Evolutionary conservation across 495 filamentous ascomycete genomes (phyloP).

Genomic region (Halenospora varia): DNA sequence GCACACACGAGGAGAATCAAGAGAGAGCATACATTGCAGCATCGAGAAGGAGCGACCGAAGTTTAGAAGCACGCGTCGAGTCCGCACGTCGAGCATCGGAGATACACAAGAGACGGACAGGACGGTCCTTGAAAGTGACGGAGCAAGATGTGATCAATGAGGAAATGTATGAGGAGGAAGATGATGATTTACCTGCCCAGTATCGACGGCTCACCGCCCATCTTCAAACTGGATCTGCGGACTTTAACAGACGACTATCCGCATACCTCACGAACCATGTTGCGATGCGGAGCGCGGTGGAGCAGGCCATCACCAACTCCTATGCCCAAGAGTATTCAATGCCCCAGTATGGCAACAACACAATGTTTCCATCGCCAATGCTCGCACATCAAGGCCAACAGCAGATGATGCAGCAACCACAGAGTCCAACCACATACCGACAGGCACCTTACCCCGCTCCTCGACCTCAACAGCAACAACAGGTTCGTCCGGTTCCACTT

Average conservation of each 20-base stretch:
- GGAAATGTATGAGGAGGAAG: conserved; percentile 97
- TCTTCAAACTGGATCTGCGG: conserved; percentile 46
- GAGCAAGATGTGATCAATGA: conserved; percentile 87
- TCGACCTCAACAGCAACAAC: conserved; percentile 15
- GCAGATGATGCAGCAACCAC: conserved; percentile 10
- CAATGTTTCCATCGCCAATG: conserved; percentile 14
- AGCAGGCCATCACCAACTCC: conserved; percentile 43
- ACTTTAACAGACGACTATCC: conserved; percentile 54
- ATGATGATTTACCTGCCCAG: conserved; percentile 55
- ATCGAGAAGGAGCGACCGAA: conserved; percentile 85
- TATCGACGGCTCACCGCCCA: conserved; percentile 53
- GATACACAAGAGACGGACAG: conserved; percentile 87
- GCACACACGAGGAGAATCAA: conserved; percentile 86
- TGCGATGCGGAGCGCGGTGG: conserved; percentile 50
- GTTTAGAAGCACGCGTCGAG: conserved; percentile 83
- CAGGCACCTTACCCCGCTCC: conserved; percentile 31
- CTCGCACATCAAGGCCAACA: conserved; percentile 11
- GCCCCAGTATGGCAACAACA: conserved; percentile 34
- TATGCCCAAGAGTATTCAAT: conserved; percentile 41
- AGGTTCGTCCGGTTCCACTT: conserved; percentile 23
- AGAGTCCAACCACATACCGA: conserved; percentile 18
- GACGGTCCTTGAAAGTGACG: conserved; percentile 76
- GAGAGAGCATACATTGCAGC: conserved; percentile 95
- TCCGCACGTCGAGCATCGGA: conserved; percentile 85
- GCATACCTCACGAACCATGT: conserved; percentile 57